Evolutionary conservation across 257 asterid species (phyloP).

Genomic region (Solanum tarapatanum): DNA sequence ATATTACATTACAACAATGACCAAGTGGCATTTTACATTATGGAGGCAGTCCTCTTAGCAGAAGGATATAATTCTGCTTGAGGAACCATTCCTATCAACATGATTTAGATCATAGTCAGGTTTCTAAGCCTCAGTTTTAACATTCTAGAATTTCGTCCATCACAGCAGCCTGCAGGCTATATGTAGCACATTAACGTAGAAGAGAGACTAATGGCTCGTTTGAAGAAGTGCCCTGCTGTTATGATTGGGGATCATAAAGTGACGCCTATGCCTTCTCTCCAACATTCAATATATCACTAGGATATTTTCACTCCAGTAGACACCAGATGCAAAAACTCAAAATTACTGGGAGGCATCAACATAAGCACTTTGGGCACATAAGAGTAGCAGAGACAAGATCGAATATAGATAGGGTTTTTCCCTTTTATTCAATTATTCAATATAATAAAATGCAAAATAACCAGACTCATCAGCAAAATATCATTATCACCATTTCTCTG

Average conservation of each 20-base stretch:
- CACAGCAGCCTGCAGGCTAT: background rate
- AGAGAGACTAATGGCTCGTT: background rate
- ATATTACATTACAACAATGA: background rate
- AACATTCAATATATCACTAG: background rate
- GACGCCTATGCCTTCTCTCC: background rate
- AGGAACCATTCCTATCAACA: background rate
- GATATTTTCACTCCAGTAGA: background rate
- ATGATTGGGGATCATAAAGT: background rate
- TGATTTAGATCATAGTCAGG: background rate
- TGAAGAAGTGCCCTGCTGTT: background rate
- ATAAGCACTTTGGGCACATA: background rate
- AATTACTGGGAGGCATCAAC: background rate
- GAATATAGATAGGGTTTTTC: background rate
- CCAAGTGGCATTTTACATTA: background rate
- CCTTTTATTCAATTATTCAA: background rate
- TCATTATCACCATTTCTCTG: background rate
- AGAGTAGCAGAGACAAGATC: background rate
- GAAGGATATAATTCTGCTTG: background rate
- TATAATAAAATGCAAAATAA: background rate
- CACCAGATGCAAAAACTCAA: background rate
- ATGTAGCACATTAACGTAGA: background rate
- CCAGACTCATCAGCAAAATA: background rate
- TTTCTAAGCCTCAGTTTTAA: background rate
- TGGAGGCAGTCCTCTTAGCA: background rate
- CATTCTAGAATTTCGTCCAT: background rate